These are phyloP conservation scores for Malus hybrid DNA, from an alignment of 331 rosid species.

Conservation along the genomic window DNA sequence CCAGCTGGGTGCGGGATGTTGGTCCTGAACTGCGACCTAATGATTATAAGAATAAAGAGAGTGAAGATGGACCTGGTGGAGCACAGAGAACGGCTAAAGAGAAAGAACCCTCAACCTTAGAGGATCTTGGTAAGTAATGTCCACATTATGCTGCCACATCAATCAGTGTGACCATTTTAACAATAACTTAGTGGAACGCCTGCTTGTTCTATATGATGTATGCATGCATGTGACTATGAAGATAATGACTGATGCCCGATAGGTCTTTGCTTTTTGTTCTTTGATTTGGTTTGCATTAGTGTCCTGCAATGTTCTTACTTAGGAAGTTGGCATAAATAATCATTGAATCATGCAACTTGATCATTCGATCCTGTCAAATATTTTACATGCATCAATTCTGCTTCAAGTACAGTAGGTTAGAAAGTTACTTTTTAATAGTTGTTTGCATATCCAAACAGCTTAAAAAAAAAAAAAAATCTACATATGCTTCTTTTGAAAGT, in stretches of 20 bases:
- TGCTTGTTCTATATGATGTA: not conserved
- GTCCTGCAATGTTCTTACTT: too few species aligned
- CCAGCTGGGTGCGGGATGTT: conserved; percentile 86
- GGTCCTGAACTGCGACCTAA: conserved; percentile 92
- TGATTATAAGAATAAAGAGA: conserved; percentile 47
- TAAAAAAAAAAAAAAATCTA: not conserved
- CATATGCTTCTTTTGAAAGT: too few species aligned
- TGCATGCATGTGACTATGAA: not conserved
- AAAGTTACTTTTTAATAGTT: not conserved
- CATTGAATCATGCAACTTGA: not conserved
- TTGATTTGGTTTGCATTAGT: not conserved
- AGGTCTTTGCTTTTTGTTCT: not conserved
- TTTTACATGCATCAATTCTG: not conserved
- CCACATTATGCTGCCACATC: not conserved
- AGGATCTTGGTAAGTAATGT: conserved; percentile 70
- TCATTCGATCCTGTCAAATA: not conserved
- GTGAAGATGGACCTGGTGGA: conserved; percentile 32
- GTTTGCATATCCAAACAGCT: not conserved
- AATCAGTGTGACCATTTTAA: not conserved
- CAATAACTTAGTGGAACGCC: not conserved
- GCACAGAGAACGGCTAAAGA: conserved; percentile 31
- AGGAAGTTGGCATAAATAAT: not conserved
- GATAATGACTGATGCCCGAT: not conserved
- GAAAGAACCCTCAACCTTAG: conserved; percentile 68
- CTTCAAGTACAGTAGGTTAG: not conserved